Conservation (phyloP, 805 yeast species). For the Soucietia sequanensis region DNA sequence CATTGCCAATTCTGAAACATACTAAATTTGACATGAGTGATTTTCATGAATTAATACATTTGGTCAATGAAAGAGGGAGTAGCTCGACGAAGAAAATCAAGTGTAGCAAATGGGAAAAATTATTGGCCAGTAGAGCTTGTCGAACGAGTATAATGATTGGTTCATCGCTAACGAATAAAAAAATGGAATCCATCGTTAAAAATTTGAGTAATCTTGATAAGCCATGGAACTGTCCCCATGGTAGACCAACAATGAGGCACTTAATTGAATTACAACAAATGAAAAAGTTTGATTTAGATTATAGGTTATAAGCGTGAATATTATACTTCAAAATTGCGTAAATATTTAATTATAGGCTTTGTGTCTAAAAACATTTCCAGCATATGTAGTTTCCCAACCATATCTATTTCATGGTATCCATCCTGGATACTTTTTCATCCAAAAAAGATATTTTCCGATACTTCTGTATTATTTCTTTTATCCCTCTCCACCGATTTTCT, state of each 20-base stretch:
- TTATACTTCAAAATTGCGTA: too few species aligned
- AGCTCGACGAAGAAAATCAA: conserved; percentile 30
- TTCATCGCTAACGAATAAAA: conserved; percentile 50
- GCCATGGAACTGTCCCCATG: conserved; percentile 98
- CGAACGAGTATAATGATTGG: conserved; percentile 95
- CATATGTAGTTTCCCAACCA: too few species aligned
- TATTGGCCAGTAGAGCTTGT: conserved; percentile 96
- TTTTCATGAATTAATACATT: conserved; percentile 72
- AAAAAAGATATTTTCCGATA: too few species aligned
- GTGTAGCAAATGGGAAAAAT: conserved; percentile 75
- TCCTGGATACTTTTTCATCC: too few species aligned
- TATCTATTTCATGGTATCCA: too few species aligned
- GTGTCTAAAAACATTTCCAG: too few species aligned
- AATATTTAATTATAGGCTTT: too few species aligned
- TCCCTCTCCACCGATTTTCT: too few species aligned
- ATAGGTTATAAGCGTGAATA: too few species aligned
- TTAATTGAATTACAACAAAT: conserved; percentile 53
- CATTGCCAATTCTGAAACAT: conserved; percentile 74
- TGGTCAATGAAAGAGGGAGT: conserved; percentile 47
- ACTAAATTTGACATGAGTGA: conserved; percentile 66
- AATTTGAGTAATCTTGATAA: conserved; percentile 72
- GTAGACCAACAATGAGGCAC: conserved; percentile 96
- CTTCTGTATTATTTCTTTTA: too few species aligned
- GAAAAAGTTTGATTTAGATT: conserved; percentile 14
- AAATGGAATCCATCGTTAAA: conserved; percentile 68